Evolutionary conservation across 2,329 filamentous ascomycete species (phyloP).

Genomic region (Verticillium zaregamsianum): DNA sequence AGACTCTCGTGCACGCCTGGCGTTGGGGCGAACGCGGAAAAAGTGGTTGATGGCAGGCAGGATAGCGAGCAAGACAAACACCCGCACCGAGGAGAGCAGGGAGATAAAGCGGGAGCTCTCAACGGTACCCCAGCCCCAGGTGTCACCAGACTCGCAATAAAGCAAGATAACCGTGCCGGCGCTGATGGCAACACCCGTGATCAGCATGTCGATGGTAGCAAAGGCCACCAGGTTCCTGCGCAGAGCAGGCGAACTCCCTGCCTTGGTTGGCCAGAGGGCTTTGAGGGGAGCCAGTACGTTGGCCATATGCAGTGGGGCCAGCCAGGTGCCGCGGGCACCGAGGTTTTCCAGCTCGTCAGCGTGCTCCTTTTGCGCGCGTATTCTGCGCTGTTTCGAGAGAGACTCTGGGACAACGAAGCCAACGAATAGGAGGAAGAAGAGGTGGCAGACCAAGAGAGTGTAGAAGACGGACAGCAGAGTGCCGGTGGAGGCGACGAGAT

Average conservation of each 20-base stretch:
- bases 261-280: conserved; percentile 70
- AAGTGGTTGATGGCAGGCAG: conserved; percentile 75
- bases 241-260: conserved; percentile 52
- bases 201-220: conserved; percentile 73
- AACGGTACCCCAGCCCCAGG: conserved; percentile 78
- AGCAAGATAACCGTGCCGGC: conserved; percentile 76
- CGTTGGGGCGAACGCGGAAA: conserved; percentile 55
- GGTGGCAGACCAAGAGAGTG: conserved; percentile 67
- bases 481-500: conserved; percentile 72
- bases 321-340: conserved; percentile 20
- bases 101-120: conserved; percentile 80
- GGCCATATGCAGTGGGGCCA: conserved; percentile 23
- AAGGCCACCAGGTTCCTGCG: conserved; percentile 80
- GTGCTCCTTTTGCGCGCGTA: conserved; percentile 66
- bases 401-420: conserved; percentile 78
- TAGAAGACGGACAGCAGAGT: conserved; percentile 82
- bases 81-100: conserved; percentile 71
- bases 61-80: conserved; percentile 68
- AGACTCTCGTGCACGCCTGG: conserved; percentile 33
- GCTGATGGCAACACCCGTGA: conserved; percentile 80
- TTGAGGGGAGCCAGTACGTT: conserved; percentile 76
- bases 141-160: conserved; percentile 72
- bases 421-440: conserved; percentile 69
- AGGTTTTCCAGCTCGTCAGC: conserved; percentile 37
- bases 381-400: conserved; percentile 67